phyloP scores from a whole-genome alignment of 805 yeast species.

The Candida xiaguanensis region DNA sequence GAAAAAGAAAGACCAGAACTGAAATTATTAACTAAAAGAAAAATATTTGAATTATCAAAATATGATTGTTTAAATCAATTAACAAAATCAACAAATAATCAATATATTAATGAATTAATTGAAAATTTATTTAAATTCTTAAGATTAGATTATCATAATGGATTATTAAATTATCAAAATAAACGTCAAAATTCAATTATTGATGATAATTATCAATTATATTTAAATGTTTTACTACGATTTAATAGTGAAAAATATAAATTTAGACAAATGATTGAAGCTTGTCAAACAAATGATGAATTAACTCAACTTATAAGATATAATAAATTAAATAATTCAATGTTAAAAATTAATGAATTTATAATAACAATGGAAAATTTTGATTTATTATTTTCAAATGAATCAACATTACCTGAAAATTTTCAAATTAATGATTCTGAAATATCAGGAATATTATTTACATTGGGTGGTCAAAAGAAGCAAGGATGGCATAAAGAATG shows the following conservation, averaged over 20 bases:
- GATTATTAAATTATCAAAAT: conserved; percentile 15
- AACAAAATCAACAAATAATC: conserved; percentile 34
- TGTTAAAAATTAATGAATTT: conserved; percentile 12
- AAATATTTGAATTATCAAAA: conserved; percentile 40
- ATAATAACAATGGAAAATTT: conserved; percentile 23
- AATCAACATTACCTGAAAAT: conserved; percentile 4
- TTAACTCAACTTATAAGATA: conserved; percentile 28
- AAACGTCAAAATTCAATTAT: conserved; percentile 11
- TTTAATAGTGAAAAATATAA: conserved; percentile 41
- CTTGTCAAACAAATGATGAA: conserved; percentile 37
- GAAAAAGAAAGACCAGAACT: conserved; percentile 42
- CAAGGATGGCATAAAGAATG: conserved; percentile 87
- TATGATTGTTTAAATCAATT: conserved; percentile 45
- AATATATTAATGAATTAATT: conserved; percentile 34
- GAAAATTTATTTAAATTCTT: conserved; percentile 36
- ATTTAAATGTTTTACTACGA: conserved; percentile 30
- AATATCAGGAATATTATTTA: conserved; percentile 50
- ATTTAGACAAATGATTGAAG: conserved; percentile 39
- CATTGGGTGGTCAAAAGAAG: conserved; percentile 57
- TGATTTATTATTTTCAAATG: conserved; percentile 25
- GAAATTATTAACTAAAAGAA: conserved; percentile 32
- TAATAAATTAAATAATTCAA: conserved; percentile 20
- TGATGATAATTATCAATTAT: conserved; percentile 23
- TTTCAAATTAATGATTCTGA: conserved; percentile 20
- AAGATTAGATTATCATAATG: conserved; percentile 14